Conservation (phyloP, 2,329 filamentous ascomycete species). For the Colletotrichum theobromicola region DNA sequence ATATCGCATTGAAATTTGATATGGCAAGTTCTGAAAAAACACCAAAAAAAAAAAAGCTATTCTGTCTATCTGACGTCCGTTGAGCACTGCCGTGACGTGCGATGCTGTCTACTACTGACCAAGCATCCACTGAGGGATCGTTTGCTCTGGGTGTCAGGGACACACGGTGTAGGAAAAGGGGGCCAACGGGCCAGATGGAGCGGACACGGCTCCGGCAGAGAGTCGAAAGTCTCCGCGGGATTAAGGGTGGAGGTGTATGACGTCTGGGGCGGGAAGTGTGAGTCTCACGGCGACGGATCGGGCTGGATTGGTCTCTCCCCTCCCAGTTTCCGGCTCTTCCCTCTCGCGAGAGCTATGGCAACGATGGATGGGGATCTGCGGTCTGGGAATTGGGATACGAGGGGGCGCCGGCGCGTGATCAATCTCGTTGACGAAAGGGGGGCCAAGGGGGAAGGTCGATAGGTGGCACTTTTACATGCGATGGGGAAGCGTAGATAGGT, state of each 20-base stretch:
- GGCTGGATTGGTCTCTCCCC: background rate
- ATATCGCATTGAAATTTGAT: conserved; percentile 19
- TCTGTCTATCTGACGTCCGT: background rate
- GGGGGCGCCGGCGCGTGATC: background rate
- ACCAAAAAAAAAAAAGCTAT: background rate
- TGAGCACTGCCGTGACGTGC: conserved; percentile 3
- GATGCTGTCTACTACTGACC: background rate
- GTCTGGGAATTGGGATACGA: background rate
- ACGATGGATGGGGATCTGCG: background rate
- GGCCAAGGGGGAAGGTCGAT: background rate
- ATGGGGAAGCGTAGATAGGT: background rate
- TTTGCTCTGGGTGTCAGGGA: conserved; percentile 2
- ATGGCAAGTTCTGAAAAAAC: conserved; percentile 10
- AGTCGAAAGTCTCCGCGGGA: background rate
- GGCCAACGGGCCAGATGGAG: background rate
- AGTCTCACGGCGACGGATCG: background rate
- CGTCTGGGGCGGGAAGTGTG: background rate
- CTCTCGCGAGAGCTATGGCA: too few species aligned
- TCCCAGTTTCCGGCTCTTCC: background rate
- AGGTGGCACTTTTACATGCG: background rate
- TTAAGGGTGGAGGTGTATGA: background rate
- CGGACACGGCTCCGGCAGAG: background rate
- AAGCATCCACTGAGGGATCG: background rate
- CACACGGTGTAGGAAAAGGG: background rate
- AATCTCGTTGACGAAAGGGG: background rate